Evolutionary conservation across 2,329 filamentous ascomycete species (phyloP).

Genomic region (Epichloe sibirici): DNA sequence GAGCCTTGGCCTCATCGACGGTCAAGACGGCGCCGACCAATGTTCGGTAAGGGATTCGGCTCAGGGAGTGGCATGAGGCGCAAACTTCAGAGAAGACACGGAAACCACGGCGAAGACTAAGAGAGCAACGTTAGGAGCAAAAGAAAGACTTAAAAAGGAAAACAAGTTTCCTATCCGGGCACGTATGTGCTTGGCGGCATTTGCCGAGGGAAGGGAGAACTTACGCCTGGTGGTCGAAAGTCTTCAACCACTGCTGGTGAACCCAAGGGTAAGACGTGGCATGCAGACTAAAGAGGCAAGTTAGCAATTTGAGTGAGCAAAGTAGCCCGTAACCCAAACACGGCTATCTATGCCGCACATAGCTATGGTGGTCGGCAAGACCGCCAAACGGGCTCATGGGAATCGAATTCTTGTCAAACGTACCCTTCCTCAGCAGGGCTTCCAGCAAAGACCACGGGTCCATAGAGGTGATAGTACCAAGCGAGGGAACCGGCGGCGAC

Average conservation of each 20-base stretch:
- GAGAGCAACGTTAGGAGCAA: not conserved
- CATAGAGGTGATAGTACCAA: slow-evolving; percentile 97
- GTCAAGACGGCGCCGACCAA: slow-evolving; percentile 89
- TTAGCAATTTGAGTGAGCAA: slow-evolving; percentile 16
- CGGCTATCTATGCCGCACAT: slow-evolving; percentile 23
- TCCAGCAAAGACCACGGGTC: slow-evolving; percentile 74
- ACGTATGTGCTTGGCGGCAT: not conserved
- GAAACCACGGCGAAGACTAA: slow-evolving; percentile 93
- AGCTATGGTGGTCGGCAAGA: not conserved
- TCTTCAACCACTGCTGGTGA: slow-evolving; percentile 83
- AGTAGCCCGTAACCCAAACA: slow-evolving; percentile 7
- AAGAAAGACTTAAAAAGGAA: not conserved
- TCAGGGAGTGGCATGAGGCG: slow-evolving; percentile 92
- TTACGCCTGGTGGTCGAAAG: slow-evolving; percentile 94
- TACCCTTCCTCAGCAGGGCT: slow-evolving; percentile 97
- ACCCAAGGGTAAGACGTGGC: slow-evolving; percentile 91
- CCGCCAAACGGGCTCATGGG: not conserved
- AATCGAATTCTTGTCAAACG: slow-evolving; percentile 31
- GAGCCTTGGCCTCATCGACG: slow-evolving; percentile 91
- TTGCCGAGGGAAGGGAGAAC: slow-evolving; percentile 18
- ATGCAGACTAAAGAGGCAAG: slow-evolving; percentile 57
- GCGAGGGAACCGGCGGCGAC: slow-evolving; percentile 80
- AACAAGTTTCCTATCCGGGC: not conserved
- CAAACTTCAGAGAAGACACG: slow-evolving; percentile 99
- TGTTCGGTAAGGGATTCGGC: slow-evolving; percentile 83